phyloP scores from a whole-genome alignment of 2,329 filamentous ascomycete species.

The Penicillium sp. region DNA sequence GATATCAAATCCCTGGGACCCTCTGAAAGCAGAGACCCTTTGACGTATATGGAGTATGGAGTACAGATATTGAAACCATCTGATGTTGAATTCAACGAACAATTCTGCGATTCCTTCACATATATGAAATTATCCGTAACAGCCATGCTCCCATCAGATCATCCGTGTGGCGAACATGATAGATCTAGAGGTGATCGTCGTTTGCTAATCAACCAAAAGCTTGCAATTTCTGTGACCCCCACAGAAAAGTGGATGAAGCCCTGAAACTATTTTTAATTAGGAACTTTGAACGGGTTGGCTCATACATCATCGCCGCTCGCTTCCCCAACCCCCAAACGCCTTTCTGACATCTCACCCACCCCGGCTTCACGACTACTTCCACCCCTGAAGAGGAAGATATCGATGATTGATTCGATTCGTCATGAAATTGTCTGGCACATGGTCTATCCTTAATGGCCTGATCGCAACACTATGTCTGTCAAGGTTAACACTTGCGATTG shows the following conservation, averaged over 20 bases:
- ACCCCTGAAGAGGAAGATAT: background rate
- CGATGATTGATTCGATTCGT: conserved; percentile 6
- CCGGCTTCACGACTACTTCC: background rate
- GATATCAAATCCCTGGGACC: background rate
- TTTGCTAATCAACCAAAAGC: conserved; percentile 3
- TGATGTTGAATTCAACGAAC: background rate
- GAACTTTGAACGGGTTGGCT: background rate
- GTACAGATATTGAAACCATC: background rate
- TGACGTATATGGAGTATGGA: no score
- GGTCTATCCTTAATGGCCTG: conserved; percentile 8
- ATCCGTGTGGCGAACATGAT: conserved; percentile 5
- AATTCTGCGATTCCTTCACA: background rate
- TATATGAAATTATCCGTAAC: background rate
- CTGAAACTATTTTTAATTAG: conserved; percentile 12
- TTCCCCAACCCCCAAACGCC: conserved; percentile 2
- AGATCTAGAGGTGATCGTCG: conserved; percentile 9
- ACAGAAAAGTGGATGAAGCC: conserved; percentile 8
- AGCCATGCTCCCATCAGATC: background rate
- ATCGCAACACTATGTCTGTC: conserved; percentile 7
- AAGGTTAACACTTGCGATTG: conserved; percentile 16
- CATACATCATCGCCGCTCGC: conserved; percentile 4
- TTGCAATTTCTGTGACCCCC: conserved; percentile 6
- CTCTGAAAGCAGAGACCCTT: background rate
- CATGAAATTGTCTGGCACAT: conserved; percentile 11
- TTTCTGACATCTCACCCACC: conserved; percentile 1